These are phyloP conservation scores for Backusella psychrophila DNA, from an alignment of 192 early-diverging fungal species.

Conservation along the genomic window DNA sequence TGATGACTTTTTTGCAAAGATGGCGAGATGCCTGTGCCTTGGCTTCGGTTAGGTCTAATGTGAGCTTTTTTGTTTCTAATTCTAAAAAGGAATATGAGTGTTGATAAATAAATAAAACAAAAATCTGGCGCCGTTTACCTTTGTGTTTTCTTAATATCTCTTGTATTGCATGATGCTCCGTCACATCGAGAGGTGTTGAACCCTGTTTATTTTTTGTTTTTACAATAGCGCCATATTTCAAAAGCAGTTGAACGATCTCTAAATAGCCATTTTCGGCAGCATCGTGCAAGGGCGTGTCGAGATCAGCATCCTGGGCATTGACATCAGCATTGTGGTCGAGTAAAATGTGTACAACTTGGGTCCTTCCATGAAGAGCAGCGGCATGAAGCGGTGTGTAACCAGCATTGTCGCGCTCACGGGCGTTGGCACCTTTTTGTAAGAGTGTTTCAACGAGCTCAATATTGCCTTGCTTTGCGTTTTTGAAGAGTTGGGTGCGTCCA, in stretches of 20 bases:
- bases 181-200: constrained; percentile 50
- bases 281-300: constrained; percentile 70
- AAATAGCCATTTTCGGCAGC: constrained; percentile 53
- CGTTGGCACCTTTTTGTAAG: constrained; percentile 57
- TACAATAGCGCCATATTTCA: constrained; percentile 45
- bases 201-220: constrained; percentile 54
- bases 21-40: constrained; percentile 16
- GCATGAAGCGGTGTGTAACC: constrained; percentile 69
- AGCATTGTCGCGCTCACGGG: constrained; percentile 60
- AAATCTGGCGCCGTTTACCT: not conserved
- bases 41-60: constrained; percentile 19
- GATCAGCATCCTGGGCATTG: constrained; percentile 56
- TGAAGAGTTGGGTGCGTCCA: constrained; percentile 66
- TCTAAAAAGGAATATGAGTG: not conserved
- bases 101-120: not conserved
- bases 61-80: constrained; percentile 18
- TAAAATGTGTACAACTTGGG: constrained; percentile 49
- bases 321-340: constrained; percentile 56
- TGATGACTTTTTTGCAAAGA: constrained; percentile 12
- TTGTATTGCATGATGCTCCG: constrained; percentile 35
- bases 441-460: constrained; percentile 47
- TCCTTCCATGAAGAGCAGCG: constrained; percentile 55
- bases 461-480: constrained; percentile 60
- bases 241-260: constrained; percentile 40
- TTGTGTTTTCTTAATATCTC: not conserved